phyloP scores from a whole-genome alignment of 1,284 basidiomycete species.

The Acaromyces ingoldii region DNA sequence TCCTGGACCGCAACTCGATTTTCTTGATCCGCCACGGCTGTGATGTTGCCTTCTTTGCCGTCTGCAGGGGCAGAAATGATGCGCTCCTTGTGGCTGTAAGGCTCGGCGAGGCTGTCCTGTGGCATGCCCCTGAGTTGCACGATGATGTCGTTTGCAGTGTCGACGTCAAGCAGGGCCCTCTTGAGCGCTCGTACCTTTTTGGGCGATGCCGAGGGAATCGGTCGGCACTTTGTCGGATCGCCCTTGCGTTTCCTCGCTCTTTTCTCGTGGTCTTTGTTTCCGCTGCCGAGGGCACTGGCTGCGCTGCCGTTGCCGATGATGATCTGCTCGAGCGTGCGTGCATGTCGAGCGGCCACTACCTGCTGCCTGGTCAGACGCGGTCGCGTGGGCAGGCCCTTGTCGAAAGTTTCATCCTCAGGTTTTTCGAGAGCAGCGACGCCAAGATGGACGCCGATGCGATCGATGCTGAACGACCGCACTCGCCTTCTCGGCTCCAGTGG shows the following conservation, averaged over 20 bases:
- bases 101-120: constrained; percentile 1
- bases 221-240: constrained; percentile 9
- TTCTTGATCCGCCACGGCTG: neutral
- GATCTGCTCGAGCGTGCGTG: constrained; percentile 37
- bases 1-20: neutral
- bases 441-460: too few species aligned
- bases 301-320: too few species aligned
- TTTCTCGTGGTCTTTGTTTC: constrained; percentile 5
- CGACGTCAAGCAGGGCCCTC: constrained; percentile 30
- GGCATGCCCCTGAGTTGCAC: constrained; percentile 33
- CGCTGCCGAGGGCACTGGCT: constrained; percentile 13
- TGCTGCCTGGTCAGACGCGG: constrained; percentile 24
- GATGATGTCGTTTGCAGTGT: constrained; percentile 39
- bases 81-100: neutral
- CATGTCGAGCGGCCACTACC: constrained; percentile 32
- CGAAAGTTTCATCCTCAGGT: too few species aligned
- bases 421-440: too few species aligned
- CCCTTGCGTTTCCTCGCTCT: constrained; percentile 15
- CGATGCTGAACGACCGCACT: too few species aligned
- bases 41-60: neutral
- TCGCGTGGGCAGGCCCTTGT: neutral
- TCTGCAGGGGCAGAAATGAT: neutral
- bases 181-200: constrained; percentile 35
- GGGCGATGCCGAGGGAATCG: constrained; percentile 16
- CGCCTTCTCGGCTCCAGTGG: too few species aligned